Evolutionary conservation across 2,329 filamentous ascomycete genomes (phyloP).

Genomic region (Fusarium hostae): DNA sequence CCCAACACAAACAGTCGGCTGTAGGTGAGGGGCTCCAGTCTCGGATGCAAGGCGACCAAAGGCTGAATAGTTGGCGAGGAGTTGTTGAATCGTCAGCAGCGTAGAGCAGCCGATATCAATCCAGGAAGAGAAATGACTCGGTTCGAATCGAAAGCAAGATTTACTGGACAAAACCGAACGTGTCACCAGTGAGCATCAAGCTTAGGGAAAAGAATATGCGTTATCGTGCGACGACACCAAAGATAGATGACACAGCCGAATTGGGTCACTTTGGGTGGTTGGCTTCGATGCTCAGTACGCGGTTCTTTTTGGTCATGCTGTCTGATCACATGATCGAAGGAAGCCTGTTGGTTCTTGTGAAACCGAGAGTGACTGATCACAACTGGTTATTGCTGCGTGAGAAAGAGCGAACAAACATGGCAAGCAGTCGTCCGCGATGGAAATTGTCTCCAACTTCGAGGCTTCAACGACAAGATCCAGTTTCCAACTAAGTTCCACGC

Average conservation of each 20-base stretch:
- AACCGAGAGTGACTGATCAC: slow-evolving; percentile 36
- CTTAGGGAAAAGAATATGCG: slow-evolving; percentile 1
- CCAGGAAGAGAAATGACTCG: slow-evolving; percentile 2
- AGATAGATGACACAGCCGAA: slow-evolving; percentile 34
- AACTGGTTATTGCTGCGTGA: slow-evolving; percentile 14
- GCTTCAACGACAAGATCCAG: slow-evolving; percentile 12
- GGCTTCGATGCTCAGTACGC: slow-evolving; percentile 11
- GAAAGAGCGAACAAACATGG: slow-evolving; percentile 9
- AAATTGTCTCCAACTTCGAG: slow-evolving; percentile 7
- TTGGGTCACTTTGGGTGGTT: slow-evolving; percentile 32
- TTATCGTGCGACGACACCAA: slow-evolving; percentile 37
- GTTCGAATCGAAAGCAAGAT: slow-evolving; percentile 5
- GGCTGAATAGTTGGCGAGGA: slow-evolving; percentile 7
- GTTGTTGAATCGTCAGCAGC: slow-evolving; percentile 20
- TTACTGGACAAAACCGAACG: slow-evolving; percentile 4
- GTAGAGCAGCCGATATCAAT: slow-evolving; percentile 16
- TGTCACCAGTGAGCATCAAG: slow-evolving; percentile 17
- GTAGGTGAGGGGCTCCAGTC: slow-evolving; percentile 31
- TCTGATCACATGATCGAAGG: slow-evolving; percentile 44
- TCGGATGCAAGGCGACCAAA: slow-evolving; percentile 32
- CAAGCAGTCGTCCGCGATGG: slow-evolving; percentile 13
- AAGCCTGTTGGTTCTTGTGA: slow-evolving; percentile 25
- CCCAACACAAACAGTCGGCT: slow-evolving; percentile 18
- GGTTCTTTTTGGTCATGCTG: slow-evolving; percentile 17
- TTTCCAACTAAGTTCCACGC: slow-evolving; percentile 16